Base-by-base conservation (phyloP, 2,329 filamentous ascomycete species). In the Cladophialophora yegresii region DNA sequence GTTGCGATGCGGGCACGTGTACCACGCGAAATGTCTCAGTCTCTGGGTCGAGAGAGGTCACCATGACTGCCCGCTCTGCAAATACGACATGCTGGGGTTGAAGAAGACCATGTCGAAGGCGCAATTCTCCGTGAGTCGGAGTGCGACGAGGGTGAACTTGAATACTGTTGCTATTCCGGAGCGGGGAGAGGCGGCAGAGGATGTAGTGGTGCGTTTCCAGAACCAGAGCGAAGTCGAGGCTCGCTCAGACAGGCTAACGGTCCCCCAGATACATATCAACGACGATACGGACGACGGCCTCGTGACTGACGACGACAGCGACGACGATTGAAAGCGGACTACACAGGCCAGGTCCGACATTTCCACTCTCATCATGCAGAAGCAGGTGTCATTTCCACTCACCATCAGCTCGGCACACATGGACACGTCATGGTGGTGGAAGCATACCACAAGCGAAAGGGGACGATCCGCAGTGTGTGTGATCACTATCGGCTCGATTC, bases 1-100 rank as follows among this genome's bases (percentile, higher is more conserved):
- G 58, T 28, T 69, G 23, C 56, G 62, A 8, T 67, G 64, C 50
- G 64, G 66, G 9, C 66, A 68, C 22, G 64, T 68, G 20, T 68
- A 66, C 40, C 66, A 68, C 54, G 51, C 64, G 4, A 49, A 23
- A 1, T 68, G 66, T n/a, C 40, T 68, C 40, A 68, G 59, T 53
- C 51, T 68, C 16, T 68, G 66, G 66, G 66, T 68, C 16, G 66
- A 68, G 54, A 32, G 66, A 8, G 66, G 64, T 1, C 66, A 68
- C 58, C 66, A 68, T 47, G 66, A 68, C 13, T 68, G 66, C 30
- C 66, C 66, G 16, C 47, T 68, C 20, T 68, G 66, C 58, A 68
- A 68, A 32, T 68, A 64, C 40, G 66, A 68, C 53, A 68, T 68
- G 40, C 47, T 68, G 43, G 64, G 62, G 2, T 43, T 66, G 45